Conservation (phyloP, 2,329 filamentous ascomycete species). For the Neurospora crassa region DNA sequence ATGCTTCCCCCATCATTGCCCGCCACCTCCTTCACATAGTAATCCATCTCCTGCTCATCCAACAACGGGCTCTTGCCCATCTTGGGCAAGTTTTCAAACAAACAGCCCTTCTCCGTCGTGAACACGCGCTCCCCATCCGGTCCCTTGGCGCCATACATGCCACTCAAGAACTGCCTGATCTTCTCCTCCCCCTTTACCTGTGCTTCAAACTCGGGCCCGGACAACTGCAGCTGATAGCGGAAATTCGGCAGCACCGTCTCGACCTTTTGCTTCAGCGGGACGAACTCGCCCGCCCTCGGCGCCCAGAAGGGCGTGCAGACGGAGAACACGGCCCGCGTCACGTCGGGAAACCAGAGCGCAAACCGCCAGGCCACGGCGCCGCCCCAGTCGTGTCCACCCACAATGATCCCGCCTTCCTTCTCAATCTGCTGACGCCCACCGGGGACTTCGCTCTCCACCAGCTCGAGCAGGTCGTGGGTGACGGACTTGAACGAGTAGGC, state of each 20-base stretch:
- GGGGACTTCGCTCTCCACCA: conserved; percentile 55
- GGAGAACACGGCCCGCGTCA: conserved; percentile 66
- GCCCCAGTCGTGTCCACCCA: conserved; percentile 93
- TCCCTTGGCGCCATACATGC: conserved; percentile 58
- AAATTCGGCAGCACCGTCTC: conserved; percentile 57
- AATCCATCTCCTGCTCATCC: conserved; percentile 60
- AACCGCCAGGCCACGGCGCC: conserved; percentile 67
- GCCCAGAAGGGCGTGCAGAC: conserved; percentile 68
- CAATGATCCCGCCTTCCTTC: conserved; percentile 44
- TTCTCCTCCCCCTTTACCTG: conserved; percentile 46
- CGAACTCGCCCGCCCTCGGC: conserved; percentile 37
- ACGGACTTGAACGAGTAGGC: conserved; percentile 64
- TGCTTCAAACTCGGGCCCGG: conserved; percentile 55
- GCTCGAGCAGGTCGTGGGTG: conserved; percentile 62
- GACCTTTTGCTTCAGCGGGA: conserved; percentile 46
- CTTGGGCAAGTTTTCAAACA: conserved; percentile 51
- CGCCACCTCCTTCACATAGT: conserved; percentile 65
- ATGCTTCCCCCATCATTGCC: conserved; percentile 48
- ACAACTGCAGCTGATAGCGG: conserved; percentile 75
- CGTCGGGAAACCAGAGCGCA: conserved; percentile 60
- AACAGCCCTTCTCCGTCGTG: conserved; percentile 48
- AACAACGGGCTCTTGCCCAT: conserved; percentile 51
- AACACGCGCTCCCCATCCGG: conserved; percentile 47
- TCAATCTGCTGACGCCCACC: conserved; percentile 34
- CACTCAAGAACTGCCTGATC: conserved; percentile 61